phyloP scores from a whole-genome alignment of 2,329 filamentous ascomycete species.

The Tolypocladium inflatum region DNA sequence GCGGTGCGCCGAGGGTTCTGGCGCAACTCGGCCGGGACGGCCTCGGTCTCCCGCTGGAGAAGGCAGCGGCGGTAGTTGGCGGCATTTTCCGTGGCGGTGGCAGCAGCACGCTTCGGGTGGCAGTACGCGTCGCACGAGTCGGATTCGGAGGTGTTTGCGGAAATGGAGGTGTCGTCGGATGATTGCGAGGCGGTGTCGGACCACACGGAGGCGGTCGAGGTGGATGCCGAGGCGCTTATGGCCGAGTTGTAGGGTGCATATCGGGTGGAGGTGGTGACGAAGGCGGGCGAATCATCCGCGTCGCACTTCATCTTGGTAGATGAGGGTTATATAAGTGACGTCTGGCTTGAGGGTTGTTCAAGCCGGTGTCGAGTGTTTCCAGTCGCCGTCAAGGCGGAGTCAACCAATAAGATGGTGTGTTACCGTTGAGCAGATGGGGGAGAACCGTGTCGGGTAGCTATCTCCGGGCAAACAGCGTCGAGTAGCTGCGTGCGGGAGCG shows the following conservation, averaged over 20 bases:
- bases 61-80: slow-evolving; percentile 12
- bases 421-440: slow-evolving; percentile 22
- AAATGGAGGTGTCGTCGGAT: slow-evolving; percentile 58
- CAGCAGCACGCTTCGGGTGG: slow-evolving; percentile 16
- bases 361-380: slow-evolving; percentile 28
- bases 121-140: slow-evolving; percentile 37
- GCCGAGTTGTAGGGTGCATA: slow-evolving; percentile 59
- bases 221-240: slow-evolving; percentile 65
- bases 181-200: slow-evolving; percentile 62
- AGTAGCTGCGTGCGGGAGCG: slow-evolving; percentile 24
- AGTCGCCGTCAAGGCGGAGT: slow-evolving; percentile 45
- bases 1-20: slow-evolving; percentile 53
- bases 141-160: slow-evolving; percentile 49
- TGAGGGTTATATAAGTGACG: slow-evolving; percentile 15
- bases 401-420: slow-evolving; percentile 36
- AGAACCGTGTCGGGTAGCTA: slow-evolving; percentile 24
- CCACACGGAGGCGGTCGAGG: slow-evolving; percentile 69
- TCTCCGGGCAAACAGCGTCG: slow-evolving; percentile 29
- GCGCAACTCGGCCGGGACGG: slow-evolving; percentile 51
- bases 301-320: slow-evolving; percentile 49
- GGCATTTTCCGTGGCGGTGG: slow-evolving; percentile 10
- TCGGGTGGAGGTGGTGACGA: slow-evolving; percentile 33
- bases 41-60: slow-evolving; percentile 23
- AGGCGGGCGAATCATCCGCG: slow-evolving; percentile 42
- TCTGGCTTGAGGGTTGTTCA: slow-evolving; percentile 19